Evolutionary conservation across 805 yeast species (phyloP), one percentile per base, ranked within the genome.

Genomic region (Teunomyces lycoperdinae): DNA sequence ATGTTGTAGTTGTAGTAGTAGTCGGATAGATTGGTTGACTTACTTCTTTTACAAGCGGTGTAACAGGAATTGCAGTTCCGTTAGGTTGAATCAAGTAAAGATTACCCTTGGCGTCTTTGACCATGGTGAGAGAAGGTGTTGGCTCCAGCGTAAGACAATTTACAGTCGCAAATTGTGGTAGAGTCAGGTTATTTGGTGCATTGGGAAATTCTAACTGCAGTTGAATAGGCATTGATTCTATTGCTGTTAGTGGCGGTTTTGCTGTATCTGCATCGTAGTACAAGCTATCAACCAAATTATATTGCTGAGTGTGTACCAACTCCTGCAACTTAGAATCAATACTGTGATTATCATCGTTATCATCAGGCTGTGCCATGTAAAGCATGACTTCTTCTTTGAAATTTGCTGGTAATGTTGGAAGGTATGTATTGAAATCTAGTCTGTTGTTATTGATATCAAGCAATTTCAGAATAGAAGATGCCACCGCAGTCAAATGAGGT

Each of bases 271-370:
- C 41, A 24, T 38, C 17, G 30, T 38, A 38, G 26, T 20, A 38
- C 14, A 38, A n/a, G 29, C 27, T 26, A 13, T 38, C 27, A 10
- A 50, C 56, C 36, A 46, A 58, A 13, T 57, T 54, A 9, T 52
- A 46, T 9, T 46, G 38, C 39, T 57, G 59, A 13, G 54, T 53
- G 10, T 60, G 61, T 17, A 57, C 44, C 33, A 58, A 42, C 6
- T 50, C 57, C 26, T 47, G 43, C 10, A 57, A 43, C 17, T 46
- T 45, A 4, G 52, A 31, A 33, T 57, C 60, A 4, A 54, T 44
- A 4, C 42, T 30, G n/a, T 20, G 36, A 14, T n/a, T 42, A 42
- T 42, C 44, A 8, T 42, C 28, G 8, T 29, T 14, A 10, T 3
- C 8, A 11, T 10, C 35, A 5, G 20, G 7, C 20, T 30, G 16